A percentile compares a stretch with the other conserved stretches of the same genome.
phyloP scores from a whole-genome alignment of 202 grass and related monocot genomes.

The Setaria italica region DNA sequence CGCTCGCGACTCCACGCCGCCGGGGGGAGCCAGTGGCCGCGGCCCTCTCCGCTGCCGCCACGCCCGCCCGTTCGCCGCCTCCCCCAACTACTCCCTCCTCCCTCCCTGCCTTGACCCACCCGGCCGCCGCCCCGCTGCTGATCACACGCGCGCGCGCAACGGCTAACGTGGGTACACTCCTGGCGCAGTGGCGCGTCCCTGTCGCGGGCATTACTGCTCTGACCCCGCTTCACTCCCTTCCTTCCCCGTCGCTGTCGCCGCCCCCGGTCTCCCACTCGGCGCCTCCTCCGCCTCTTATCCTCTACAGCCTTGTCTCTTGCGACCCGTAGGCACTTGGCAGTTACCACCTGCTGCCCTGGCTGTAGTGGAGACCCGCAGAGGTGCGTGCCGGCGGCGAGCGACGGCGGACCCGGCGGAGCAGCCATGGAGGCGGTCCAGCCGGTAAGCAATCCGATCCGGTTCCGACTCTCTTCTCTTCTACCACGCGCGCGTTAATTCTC shows the following conservation, averaged over 20 bases:
- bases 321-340: not conserved
- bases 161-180: too few relatives aligned
- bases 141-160: not conserved
- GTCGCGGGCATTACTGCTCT: conserved; percentile 20
- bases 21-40: not conserved
- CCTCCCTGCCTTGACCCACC: not conserved
- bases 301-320: conserved; percentile 20
- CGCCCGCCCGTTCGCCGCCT: conserved; percentile 2
- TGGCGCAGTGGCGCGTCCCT: not conserved
- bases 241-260: conserved; percentile 15
- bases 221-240: conserved; percentile 24
- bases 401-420: not conserved
- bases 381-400: not conserved
- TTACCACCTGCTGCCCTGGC: conserved; percentile 12
- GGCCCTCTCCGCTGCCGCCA: conserved; percentile 14
- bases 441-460: conserved; percentile 22
- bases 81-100: not conserved
- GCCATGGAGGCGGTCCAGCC: conserved; percentile 50
- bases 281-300: conserved; percentile 27
- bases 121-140: not conserved
- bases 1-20: not conserved
- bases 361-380: conserved; percentile 14
- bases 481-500: not conserved
- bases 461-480: not conserved
- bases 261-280: not conserved